These are phyloP conservation scores for Trichosporon asahii DNA, from an alignment of 1,284 basidiomycete genomes.

Conservation along the genomic window DNA sequence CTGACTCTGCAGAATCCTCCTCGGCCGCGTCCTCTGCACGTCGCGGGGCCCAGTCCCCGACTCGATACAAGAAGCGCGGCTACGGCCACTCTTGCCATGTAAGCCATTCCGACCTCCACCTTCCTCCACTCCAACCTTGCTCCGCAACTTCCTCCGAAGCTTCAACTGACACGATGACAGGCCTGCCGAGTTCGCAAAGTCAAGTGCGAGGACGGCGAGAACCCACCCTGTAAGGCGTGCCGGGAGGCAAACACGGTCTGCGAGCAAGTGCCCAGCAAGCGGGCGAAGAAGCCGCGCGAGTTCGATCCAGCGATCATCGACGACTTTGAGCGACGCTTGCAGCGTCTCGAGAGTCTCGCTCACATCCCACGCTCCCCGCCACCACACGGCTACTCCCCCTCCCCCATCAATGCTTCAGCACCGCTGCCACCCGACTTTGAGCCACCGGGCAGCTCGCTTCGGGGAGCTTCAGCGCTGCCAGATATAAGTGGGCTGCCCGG, in stretches of 20 bases:
- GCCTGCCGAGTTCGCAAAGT: conserved; percentile 30
- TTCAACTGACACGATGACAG: conserved; percentile 9
- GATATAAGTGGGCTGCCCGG: conserved; percentile 1
- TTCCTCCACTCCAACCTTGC: neutral
- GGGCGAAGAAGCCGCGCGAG: conserved; percentile 10
- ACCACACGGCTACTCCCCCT: neutral
- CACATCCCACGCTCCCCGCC: neutral
- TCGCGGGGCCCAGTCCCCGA: neutral
- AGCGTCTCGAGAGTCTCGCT: conserved; percentile 21
- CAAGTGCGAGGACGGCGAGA: conserved; percentile 27
- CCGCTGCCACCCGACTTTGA: neutral
- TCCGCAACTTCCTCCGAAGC: neutral
- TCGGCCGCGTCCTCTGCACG: neutral
- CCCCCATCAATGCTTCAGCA: neutral
- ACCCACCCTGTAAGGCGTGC: conserved; percentile 29
- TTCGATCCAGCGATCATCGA: neutral
- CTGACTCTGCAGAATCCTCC: conserved; percentile 2
- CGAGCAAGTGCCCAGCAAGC: conserved; percentile 22
- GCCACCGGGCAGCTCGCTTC: conserved; percentile 16
- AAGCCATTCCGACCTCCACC: conserved; percentile 2
- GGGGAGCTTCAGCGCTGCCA: neutral
- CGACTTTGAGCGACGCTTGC: conserved; percentile 22
- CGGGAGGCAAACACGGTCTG: conserved; percentile 24
- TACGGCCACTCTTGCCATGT: conserved; percentile 29
- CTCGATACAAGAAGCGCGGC: conserved; percentile 25